A percentile compares a stretch with the other conserved stretches of the same genome.
phyloP scores from a whole-genome alignment of 371 early-diverging fungal species.

The Batkoa obscura region DNA sequence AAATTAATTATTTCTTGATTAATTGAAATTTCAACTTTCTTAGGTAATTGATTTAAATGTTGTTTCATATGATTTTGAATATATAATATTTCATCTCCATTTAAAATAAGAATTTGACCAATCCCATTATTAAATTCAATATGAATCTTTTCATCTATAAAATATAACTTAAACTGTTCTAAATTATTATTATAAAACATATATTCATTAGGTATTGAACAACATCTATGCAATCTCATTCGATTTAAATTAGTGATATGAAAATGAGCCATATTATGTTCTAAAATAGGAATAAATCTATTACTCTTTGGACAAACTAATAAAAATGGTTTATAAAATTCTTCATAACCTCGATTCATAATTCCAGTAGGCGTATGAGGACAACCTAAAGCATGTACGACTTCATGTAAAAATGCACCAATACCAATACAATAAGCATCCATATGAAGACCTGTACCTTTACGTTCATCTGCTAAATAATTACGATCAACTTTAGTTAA shows the following conservation, averaged over 20 bases:
- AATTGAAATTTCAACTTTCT: too few species aligned
- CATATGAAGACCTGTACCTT: conserved; percentile 34
- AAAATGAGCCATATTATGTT: conserved; percentile 42
- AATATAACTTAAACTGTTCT: neutral
- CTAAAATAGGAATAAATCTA: conserved; percentile 21
- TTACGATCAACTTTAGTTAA: conserved; percentile 28
- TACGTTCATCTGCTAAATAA: conserved; percentile 31
- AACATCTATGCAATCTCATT: conserved; percentile 35
- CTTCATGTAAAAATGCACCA: conserved; percentile 47
- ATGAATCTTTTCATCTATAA: too few species aligned
- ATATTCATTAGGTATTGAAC: conserved; percentile 27
- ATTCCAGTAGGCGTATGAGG: conserved; percentile 34
- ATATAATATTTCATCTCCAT: too few species aligned
- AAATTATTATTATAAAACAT: neutral
- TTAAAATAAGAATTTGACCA: too few species aligned
- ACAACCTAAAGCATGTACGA: conserved; percentile 35
- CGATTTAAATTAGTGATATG: conserved; percentile 36
- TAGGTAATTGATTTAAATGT: too few species aligned
- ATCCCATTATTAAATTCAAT: too few species aligned
- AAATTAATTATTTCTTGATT: too few species aligned
- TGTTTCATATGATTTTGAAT: too few species aligned
- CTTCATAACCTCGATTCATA: conserved; percentile 43
- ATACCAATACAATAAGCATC: conserved; percentile 39
- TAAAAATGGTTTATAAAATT: conserved; percentile 23
- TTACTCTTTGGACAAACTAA: conserved; percentile 20